Conservation (phyloP, 2,329 filamentous ascomycete genomes). For the Aspergillus floridensis region DNA sequence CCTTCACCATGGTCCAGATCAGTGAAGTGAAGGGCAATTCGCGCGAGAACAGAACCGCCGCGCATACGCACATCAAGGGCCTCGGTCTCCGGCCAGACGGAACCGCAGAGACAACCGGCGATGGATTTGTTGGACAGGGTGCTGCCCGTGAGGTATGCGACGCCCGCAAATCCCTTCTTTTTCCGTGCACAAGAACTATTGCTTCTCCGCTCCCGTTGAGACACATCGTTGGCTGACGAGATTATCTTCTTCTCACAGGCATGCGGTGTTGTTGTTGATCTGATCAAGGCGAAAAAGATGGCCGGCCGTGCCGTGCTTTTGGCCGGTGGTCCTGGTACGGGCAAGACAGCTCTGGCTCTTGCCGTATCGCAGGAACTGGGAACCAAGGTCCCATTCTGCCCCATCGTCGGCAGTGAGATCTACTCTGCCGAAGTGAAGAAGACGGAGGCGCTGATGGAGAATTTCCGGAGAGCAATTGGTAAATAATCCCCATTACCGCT, state of each 20-base stretch:
- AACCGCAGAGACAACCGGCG: conserved; percentile 71
- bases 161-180: not conserved
- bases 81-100: conserved; percentile 85
- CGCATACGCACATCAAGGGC: conserved; percentile 97
- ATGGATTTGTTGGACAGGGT: conserved; percentile 86
- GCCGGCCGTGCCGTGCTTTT: conserved; percentile 89
- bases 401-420: conserved; percentile 96
- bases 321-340: conserved; percentile 90
- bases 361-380: conserved; percentile 96
- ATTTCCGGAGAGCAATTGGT: conserved; percentile 95
- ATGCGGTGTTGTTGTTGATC: conserved; percentile 90
- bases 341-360: conserved; percentile 93
- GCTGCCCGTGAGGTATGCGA: conserved; percentile 76
- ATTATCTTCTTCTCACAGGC: conserved; percentile 55
- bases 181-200: not conserved
- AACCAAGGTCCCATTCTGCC: conserved; percentile 97
- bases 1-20: conserved; percentile 71
- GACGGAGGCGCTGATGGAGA: conserved; percentile 98
- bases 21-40: conserved; percentile 92
- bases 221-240: conserved; percentile 7
- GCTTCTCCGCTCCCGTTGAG: not conserved
- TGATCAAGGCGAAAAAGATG: conserved; percentile 97
- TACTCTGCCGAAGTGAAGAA: conserved; percentile 99
- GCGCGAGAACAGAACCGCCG: conserved; percentile 92
- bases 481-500: conserved; percentile 18